Conservation (phyloP, 768 basidiomycete genomes). For the Porphyrellus cyaneotinctus region DNA sequence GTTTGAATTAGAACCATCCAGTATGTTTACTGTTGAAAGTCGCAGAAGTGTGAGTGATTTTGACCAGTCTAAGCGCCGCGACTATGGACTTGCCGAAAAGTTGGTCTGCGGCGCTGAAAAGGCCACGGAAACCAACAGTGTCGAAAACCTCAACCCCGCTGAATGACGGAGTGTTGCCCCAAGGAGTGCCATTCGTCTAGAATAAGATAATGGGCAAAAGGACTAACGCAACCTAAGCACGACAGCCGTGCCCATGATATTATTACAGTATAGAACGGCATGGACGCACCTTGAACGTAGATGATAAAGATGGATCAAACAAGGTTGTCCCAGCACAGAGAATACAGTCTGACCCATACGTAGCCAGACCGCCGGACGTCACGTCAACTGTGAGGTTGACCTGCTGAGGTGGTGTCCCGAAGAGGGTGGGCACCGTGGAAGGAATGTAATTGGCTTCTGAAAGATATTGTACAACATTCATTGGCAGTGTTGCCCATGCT, state of each 20-base stretch:
- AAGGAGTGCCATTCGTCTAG: slow-evolving; percentile 19
- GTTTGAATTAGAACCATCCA: slow-evolving; percentile 17
- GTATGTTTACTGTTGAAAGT: slow-evolving; percentile 18
- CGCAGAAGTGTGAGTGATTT: background rate
- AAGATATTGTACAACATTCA: slow-evolving; percentile 19
- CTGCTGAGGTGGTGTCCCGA: slow-evolving; percentile 28
- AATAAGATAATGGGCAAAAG: background rate
- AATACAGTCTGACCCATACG: slow-evolving; percentile 23
- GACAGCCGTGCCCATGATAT: background rate
- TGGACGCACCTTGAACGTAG: slow-evolving; percentile 22
- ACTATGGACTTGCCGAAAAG: slow-evolving; percentile 14
- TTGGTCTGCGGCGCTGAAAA: slow-evolving; percentile 12
- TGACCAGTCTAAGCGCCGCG: background rate
- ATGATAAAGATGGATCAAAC: slow-evolving; percentile 23
- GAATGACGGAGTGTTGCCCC: slow-evolving; percentile 11
- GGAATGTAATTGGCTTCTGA: slow-evolving; percentile 8
- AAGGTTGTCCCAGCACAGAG: slow-evolving; percentile 21
- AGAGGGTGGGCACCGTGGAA: slow-evolving; percentile 15
- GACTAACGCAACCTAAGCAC: background rate
- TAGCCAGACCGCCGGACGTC: slow-evolving; percentile 7
- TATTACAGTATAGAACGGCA: background rate
- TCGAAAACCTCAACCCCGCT: slow-evolving; percentile 17
- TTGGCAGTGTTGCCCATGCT: slow-evolving; percentile 27
- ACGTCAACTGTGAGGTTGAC: slow-evolving; percentile 24
- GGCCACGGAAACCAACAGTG: slow-evolving; percentile 19